Base-by-base conservation (phyloP, 352 stramenopile genomes). In the Pilasporangium apinafurcum region DNA sequence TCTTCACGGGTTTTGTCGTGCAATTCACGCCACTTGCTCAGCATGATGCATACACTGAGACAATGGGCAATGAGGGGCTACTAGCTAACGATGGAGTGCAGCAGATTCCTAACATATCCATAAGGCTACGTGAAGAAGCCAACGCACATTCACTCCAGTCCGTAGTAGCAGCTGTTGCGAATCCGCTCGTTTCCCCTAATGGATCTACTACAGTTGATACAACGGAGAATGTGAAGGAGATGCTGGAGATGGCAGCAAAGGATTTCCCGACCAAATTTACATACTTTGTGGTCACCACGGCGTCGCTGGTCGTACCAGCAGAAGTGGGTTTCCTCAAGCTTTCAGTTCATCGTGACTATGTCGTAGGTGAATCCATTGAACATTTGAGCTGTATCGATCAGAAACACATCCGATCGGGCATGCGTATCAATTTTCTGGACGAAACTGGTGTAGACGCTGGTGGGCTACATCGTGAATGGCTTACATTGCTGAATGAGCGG, bases 391-490 rank as follows among this genome's bases (percentile, higher is more conserved):
- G 65, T 29, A 79, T 91, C 37, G 51, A 77, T 10, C 57, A 68
- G 5, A 68, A 68, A 35, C 66, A 79, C 36, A 56, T 87, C 20
- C 78, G 68, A 4, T 83, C 79, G 1, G 76, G 79, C 21, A 83
- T 92, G 60, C 70, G 83, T n/a, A 86, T 95, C 44, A 83, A 90
- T 30, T 96, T 96, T 37, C 40, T 92, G 21, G 79, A 88, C 38
- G 86, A 96, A 41, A 78, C 53, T 12, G 86, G 78, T 16, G 65
- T 94, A 22, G 86, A 96, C 61, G 86, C 85, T 18, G 86, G 86
- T 2, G 86, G 82, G 12, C 51, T 96, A 9, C 78, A 95, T 25
- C 74, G 87, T 17, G 97, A 99, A 76, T 99, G 87, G 87, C 87
- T 95, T 57, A 73, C 79, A 59, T 63, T 96, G 26, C 44, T 95